Conservation (phyloP, 176 grass and related monocot species). For the Cenchrus purpureus region DNA sequence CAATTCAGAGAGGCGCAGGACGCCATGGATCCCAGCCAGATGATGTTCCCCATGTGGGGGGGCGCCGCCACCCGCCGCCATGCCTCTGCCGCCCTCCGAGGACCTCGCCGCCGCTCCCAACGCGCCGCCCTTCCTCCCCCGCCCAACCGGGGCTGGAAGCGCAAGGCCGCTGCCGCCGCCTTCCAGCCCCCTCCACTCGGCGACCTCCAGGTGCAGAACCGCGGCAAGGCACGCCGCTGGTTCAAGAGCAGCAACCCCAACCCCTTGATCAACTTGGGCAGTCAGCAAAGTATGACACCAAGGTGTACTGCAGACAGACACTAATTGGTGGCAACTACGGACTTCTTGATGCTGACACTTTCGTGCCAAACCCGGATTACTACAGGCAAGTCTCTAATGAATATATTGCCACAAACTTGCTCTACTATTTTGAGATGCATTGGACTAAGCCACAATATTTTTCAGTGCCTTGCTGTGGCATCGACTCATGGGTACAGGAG, state of each 20-base stretch:
- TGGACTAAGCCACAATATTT: slow-evolving; percentile 29
- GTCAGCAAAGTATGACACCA: slow-evolving; percentile 89
- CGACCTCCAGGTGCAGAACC: too few species aligned
- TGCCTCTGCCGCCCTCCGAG: slow-evolving; percentile 14
- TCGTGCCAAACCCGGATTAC: slow-evolving; percentile 94
- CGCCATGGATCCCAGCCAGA: slow-evolving; percentile 58
- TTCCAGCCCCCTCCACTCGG: too few species aligned
- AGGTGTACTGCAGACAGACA: slow-evolving; percentile 91
- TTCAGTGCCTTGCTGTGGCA: slow-evolving; percentile 91
- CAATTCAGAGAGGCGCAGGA: neutral
- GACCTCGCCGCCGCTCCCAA: slow-evolving; percentile 36
- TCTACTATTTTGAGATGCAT: slow-evolving; percentile 12
- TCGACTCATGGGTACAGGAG: slow-evolving; percentile 83
- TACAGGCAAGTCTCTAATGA: slow-evolving; percentile 66
- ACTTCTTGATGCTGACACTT: slow-evolving; percentile 85
- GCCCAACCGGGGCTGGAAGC: slow-evolving; percentile 58
- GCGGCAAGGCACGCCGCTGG: too few species aligned
- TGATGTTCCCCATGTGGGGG: slow-evolving; percentile 74
- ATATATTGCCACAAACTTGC: neutral
- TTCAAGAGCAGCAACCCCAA: too few species aligned
- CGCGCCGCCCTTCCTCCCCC: slow-evolving; percentile 13
- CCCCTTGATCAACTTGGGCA: slow-evolving; percentile 86
- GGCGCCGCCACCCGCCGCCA: slow-evolving; percentile 37
- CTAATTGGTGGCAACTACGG: slow-evolving; percentile 96
- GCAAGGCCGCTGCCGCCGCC: slow-evolving; percentile 34